Base-by-base conservation (phyloP, 73 alveolate genomes). In the Effrenium voratum region DNA sequence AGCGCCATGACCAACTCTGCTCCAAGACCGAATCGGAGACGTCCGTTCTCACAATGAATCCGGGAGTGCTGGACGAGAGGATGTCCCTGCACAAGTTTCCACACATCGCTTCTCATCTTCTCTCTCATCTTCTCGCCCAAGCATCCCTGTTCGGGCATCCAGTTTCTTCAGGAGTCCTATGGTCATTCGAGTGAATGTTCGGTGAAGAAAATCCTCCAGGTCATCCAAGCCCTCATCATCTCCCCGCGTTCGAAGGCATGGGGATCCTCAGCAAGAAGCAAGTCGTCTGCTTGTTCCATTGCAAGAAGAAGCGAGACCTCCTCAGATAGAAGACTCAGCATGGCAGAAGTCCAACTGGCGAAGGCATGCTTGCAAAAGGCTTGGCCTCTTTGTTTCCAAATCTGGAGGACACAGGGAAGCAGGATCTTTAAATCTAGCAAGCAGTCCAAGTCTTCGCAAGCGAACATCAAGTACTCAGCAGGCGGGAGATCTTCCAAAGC, bases 1-100 rank as follows among this genome's bases (percentile, higher is more conserved):
- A 85, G 63, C 45, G 94, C 94, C 80, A 85, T 16, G 66, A 85
- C 3, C 66, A 85, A 60, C 44, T 85, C 94, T 59, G 82, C 94
- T 85, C 94, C 94, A 26, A 55, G 81, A 28, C 82, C 94, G 28
- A 0, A 5, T 3, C n/a, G 46, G 19, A 85, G 66, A 41, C 94
- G 82, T 1, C 50, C 70, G n/a, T n/a, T n/a, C n/a, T n/a, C n/a
- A n/a, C n/a, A n/a, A n/a, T n/a, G n/a, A n/a, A n/a, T n/a, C n/a
- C n/a, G n/a, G n/a, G n/a, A n/a, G n/a, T n/a, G n/a, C n/a, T n/a
- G n/a, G n/a, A n/a, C n/a, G n/a, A n/a, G n/a, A n/a, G n/a, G n/a
- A n/a, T n/a, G n/a, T n/a, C n/a, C n/a, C n/a, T n/a, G n/a, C 46
- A 59, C 60, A 5, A 85, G 63, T 30, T 13, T 85, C 94, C 94